phyloP scores from a whole-genome alignment of 345 rosid genomes.

The Tarenaya hassleriana region DNA sequence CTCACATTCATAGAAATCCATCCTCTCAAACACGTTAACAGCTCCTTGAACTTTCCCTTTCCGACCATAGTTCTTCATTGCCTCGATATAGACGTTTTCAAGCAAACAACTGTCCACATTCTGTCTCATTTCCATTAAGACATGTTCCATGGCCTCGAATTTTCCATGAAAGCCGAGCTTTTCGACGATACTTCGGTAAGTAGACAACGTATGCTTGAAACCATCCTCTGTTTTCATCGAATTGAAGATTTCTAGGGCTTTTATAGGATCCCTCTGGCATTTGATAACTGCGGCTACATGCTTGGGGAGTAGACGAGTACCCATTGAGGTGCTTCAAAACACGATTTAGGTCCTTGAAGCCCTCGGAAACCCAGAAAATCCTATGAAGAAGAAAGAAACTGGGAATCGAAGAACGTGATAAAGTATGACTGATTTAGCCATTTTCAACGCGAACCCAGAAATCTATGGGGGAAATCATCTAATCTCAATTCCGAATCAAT shows the following conservation, averaged over 20 bases:
- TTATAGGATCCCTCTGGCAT: conserved; percentile 59
- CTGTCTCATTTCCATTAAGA: conserved; percentile 47
- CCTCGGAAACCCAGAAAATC: conserved; percentile 19
- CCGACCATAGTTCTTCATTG: conserved; percentile 65
- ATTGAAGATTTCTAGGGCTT: conserved; percentile 72
- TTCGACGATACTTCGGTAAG: conserved; percentile 63
- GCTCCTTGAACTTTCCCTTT: conserved; percentile 81
- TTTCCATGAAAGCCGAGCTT: conserved; percentile 72
- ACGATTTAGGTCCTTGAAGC: conserved; percentile 12
- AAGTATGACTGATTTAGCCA: not conserved
- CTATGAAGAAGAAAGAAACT: not conserved
- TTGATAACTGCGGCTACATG: conserved; percentile 75
- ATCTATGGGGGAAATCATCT: not conserved
- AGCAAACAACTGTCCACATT: conserved; percentile 46
- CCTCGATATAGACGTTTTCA: conserved; percentile 71
- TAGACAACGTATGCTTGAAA: conserved; percentile 61
- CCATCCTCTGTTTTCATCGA: conserved; percentile 57
- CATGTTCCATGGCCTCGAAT: conserved; percentile 68
- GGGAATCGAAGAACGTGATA: not conserved
- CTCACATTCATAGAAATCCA: conserved; percentile 75
- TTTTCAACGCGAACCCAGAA: conserved; percentile 3
- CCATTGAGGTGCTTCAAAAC: conserved; percentile 36
- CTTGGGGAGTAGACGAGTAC: conserved; percentile 53
- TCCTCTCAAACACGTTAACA: conserved; percentile 78
- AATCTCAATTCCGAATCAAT: not conserved